Base-by-base conservation (phyloP, 2,329 filamentous ascomycete genomes). In the Aspergillus neoniger region DNA sequence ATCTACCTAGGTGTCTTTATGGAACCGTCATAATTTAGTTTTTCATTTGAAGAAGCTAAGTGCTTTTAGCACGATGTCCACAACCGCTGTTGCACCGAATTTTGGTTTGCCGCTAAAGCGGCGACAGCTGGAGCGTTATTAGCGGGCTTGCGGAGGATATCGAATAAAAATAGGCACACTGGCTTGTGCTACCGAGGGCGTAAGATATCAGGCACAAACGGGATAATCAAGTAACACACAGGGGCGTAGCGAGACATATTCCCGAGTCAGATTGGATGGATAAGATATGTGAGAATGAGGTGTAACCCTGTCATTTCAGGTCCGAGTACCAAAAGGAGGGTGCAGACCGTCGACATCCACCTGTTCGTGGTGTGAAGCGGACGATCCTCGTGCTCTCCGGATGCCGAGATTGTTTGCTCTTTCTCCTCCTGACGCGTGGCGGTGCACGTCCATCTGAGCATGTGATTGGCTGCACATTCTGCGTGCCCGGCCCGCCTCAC, bases 401-500 rank as follows among this genome's bases (percentile, higher is more conserved):
- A 43, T 8, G 44, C 44, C 44, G 44, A 28, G 15, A 43, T 49
- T 28, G 47, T 19, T 50, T 50, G 47, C 47, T 15, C 12, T 50
- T 50, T 17, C 47, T 41, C 32, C 19, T 54, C 51, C 51, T 41
- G 51, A 23, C 32, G 52, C 38, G 52, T 55, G 52, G 52, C 52
- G 52, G 52, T 55, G 52, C 55, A 50, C 47, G 7, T 4, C 9
- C 15, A 4, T 15, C 9, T 17, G n/a, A 6, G 23, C 2, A 15
- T 5, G 2, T 50, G 28, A 50, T 50, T 50, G 47, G 47, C 47
- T 28, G 25, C 10, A n/a, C 25, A 53, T 53, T 44, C 36, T 58
- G 47, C 55, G 55, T 58, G 47, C 23, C 39, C 23, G 53, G 53
- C 41, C 53, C 53, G 53, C 53, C 23, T 55, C 53, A 30, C 53